A percentile compares a stretch with the other conserved stretches of the same genome.
Conservation (phyloP, 2,329 filamentous ascomycete species). For the Monilinia vaccinii-corymbosi region DNA sequence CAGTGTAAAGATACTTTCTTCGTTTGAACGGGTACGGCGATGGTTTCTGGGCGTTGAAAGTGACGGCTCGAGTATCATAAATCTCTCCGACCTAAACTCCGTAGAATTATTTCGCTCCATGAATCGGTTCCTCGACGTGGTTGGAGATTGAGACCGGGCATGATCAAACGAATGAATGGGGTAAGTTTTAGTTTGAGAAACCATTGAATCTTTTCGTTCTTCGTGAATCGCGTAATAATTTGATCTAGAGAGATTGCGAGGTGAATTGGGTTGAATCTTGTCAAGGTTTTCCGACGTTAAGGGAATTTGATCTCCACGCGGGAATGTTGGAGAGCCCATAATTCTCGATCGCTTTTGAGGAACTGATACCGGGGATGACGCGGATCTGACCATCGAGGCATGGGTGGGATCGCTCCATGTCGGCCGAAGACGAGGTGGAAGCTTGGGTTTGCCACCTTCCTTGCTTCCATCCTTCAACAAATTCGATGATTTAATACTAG, state of each 20-base stretch:
- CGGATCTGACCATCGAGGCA: conserved; percentile 16
- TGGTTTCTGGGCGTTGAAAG: conserved; percentile 25
- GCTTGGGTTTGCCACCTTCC: conserved; percentile 18
- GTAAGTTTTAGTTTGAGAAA: conserved; percentile 48
- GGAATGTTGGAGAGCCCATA: conserved; percentile 22
- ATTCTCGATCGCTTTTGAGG: conserved; percentile 29
- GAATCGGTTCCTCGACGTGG: conserved; percentile 26
- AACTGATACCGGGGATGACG: conserved; percentile 25
- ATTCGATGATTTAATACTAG: conserved; percentile 38
- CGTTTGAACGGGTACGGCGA: conserved; percentile 26
- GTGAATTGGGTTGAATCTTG: conserved; percentile 15
- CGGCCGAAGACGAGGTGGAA: conserved; percentile 18
- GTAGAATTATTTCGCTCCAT: conserved; percentile 27
- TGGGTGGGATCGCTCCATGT: conserved; percentile 22
- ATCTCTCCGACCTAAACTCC: conserved; percentile 31
- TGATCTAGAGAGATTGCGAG: conserved; percentile 36
- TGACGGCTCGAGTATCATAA: conserved; percentile 20
- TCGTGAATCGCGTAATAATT: conserved; percentile 45
- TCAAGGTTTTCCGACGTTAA: conserved; percentile 35
- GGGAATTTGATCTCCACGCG: conserved; percentile 32
- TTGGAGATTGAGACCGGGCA: conserved; percentile 38
- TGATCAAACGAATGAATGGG: conserved; percentile 39
- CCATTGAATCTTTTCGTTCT: conserved; percentile 42
- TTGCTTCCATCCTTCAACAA: conserved; percentile 40
- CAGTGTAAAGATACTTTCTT: conserved; percentile 50